Percentiles rank a stretch among this genome's conserved stretches.
These are phyloP conservation scores for Gossypium ekmanianum DNA, from an alignment of 345 rosid species.

Conservation along the genomic window DNA sequence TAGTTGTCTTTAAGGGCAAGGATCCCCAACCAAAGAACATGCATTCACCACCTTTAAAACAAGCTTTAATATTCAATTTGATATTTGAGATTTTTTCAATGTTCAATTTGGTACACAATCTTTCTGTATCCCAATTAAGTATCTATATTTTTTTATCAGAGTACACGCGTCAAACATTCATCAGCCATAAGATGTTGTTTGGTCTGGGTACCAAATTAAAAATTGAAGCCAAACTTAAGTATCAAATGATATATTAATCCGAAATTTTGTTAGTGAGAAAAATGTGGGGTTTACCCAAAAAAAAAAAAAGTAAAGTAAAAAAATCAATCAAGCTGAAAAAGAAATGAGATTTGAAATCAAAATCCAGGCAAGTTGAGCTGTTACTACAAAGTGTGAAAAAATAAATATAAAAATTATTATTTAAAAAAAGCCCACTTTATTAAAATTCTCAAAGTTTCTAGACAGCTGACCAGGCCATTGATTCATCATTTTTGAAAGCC, in stretches of 20 bases:
- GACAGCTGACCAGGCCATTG: conserved; percentile 19
- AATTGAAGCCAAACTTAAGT: too few relatives aligned
- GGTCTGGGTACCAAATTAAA: too few relatives aligned
- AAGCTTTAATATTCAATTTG: too few relatives aligned
- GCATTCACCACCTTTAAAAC: neutral
- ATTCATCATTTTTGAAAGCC: conserved; percentile 35
- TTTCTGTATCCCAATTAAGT: too few relatives aligned
- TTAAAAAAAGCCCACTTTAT: neutral
- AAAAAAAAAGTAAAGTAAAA: neutral
- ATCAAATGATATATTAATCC: too few relatives aligned
- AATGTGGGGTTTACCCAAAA: conserved; percentile 16
- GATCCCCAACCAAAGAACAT: neutral
- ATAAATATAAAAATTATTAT: neutral
- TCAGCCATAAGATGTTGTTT: too few relatives aligned
- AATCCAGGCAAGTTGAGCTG: conserved; percentile 14
- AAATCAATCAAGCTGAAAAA: neutral
- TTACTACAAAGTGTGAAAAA: neutral
- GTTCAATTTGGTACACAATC: too few relatives aligned
- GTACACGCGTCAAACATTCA: too few relatives aligned
- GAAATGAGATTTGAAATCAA: neutral
- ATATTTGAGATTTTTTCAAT: too few relatives aligned
- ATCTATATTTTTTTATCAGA: too few relatives aligned
- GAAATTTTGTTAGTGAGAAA: neutral
- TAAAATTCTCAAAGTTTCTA: neutral
- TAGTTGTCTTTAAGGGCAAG: conserved; percentile 4